Evolutionary conservation across 371 early-diverging fungal species (phyloP), one percentile per base, ranked within the genome.

Genomic region (Actinomortierella ambigua): DNA sequence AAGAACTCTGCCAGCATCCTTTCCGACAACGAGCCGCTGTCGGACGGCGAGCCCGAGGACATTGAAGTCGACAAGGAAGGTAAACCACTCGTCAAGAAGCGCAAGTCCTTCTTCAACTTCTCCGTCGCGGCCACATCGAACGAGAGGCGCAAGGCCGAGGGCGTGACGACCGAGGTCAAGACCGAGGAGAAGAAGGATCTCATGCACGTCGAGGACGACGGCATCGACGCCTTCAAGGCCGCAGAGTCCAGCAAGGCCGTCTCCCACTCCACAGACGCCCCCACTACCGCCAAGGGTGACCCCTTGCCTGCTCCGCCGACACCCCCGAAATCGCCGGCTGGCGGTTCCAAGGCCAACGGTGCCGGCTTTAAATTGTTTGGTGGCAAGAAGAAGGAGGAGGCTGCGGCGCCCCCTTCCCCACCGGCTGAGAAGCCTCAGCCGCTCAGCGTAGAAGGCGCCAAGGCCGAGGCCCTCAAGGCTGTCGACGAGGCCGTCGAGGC

Each of bases 71-170:
- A 73, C 51, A 63, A 59, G 23, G 24, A 24, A 14, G 75, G 75
- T 11, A 67, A 62, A 6, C 67, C 75, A 13, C 50, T 73, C 23
- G 63, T 73, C 61, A 73, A 73, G 75, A 73, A 73, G 57, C 77
- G 77, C 65, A 73, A 73, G 57, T 73, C 77, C 26, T 77, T 68
- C 77, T 73, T 77, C 54, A 63, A 65, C 14, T 68, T 73, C 53
- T 68, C 69, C 3, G 77, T 65, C 26, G 63, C 65, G n/a, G 59
- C 67, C n/a, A 69, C 77, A 1, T 57, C 55, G 24, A 66, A 76
- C 26, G 77, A 66, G 27, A 76, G 67, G 67, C 64, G 51, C 23
- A 70, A 71, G 55, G 77, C 63, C 3, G 71, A 67, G 18, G 77
- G 71, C 20, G 41, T 76, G 28, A 65, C 70, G 3, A 71, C 58